Evolutionary conservation across 345 rosid species (phyloP).

Genomic region (Eucalyptus rudis): DNA sequence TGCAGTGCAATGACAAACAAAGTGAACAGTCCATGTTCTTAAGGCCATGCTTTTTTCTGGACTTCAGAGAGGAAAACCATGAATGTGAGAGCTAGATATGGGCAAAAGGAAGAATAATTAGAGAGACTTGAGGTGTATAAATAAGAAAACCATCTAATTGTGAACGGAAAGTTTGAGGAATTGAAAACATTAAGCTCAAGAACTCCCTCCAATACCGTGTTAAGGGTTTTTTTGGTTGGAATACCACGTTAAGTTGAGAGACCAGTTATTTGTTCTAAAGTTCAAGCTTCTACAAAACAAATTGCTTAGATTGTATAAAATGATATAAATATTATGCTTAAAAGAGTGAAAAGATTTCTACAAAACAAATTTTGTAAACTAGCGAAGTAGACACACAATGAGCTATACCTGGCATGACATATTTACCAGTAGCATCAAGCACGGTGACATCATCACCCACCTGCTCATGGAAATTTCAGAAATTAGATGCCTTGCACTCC

Average conservation of each 20-base stretch:
- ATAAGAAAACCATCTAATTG: neutral
- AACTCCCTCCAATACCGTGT: neutral
- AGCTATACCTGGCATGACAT: conserved; percentile 83
- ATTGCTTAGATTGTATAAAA: neutral
- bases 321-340: neutral
- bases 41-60: neutral
- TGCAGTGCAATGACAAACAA: neutral
- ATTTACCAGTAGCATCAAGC: conserved; percentile 88
- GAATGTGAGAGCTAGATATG: neutral
- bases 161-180: neutral
- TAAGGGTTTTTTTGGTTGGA: neutral
- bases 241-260: neutral
- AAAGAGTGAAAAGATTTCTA: neutral
- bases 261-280: neutral
- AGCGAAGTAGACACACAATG: neutral
- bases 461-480: conserved; percentile 8
- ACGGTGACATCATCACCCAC: conserved; percentile 79
- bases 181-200: neutral
- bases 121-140: neutral
- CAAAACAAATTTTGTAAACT: neutral
- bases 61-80: neutral
- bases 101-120: neutral
- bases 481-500: neutral
- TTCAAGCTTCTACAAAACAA: neutral
- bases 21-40: neutral